These are phyloP conservation scores for Kwoniella botswanensis DNA, from an alignment of 768 basidiomycete genomes.

Conservation along the genomic window DNA sequence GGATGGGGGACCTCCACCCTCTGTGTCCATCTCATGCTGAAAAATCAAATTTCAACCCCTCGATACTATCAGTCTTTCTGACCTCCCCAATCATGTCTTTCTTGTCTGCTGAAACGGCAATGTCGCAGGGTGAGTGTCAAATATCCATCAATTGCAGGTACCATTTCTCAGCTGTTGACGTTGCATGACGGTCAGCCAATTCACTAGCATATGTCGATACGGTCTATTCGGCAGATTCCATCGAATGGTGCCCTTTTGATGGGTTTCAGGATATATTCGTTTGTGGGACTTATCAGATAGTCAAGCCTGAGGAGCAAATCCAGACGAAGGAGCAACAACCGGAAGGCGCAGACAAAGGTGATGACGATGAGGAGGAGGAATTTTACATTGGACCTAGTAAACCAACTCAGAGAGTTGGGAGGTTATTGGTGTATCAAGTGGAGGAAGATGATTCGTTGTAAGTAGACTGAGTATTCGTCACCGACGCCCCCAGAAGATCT, in stretches of 20 bases:
- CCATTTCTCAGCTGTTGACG: no score
- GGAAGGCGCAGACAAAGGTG: no score
- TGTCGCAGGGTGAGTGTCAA: no score
- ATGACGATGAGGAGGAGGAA: slow-evolving; percentile 33
- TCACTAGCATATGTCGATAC: slow-evolving; percentile 64
- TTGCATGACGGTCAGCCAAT: no score
- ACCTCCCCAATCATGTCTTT: no score
- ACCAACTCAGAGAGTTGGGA: slow-evolving; percentile 63
- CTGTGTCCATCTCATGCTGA: no score
- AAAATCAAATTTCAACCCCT: no score
- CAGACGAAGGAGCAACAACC: no score
- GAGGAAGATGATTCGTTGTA: slow-evolving; percentile 55
- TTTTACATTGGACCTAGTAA: slow-evolving; percentile 13
- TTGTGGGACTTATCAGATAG: slow-evolving; percentile 88
- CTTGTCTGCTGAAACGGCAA: no score
- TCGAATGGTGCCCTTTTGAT: slow-evolving; percentile 85
- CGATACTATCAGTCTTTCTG: no score
- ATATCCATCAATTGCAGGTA: no score
- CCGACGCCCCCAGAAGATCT: background rate
- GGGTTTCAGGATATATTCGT: slow-evolving; percentile 70
- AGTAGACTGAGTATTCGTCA: slow-evolving; percentile 7
- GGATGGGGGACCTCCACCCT: no score
- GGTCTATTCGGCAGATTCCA: slow-evolving; percentile 80
- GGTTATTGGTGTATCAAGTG: slow-evolving; percentile 72
- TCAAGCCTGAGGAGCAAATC: slow-evolving; percentile 27